Conservation (phyloP, 305 asterid species). For the Fraxinus greggii region DNA sequence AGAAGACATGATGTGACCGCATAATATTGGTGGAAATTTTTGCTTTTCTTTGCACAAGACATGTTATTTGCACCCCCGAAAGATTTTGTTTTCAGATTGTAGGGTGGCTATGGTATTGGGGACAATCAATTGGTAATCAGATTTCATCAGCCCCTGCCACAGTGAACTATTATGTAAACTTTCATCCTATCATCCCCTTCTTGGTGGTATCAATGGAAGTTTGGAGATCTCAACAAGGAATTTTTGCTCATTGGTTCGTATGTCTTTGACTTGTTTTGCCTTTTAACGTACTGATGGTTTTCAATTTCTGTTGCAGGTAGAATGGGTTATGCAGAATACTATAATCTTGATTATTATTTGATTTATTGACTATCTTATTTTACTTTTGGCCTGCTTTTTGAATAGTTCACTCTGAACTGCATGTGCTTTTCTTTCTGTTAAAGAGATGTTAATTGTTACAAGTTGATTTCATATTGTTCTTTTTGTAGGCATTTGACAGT, state of each 20-base stretch:
- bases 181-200: slow-evolving; percentile 57
- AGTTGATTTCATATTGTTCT: slow-evolving; percentile 14
- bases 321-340: slow-evolving; percentile 39
- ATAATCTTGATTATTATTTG: slow-evolving; percentile 22
- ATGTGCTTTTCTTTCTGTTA: slow-evolving; percentile 14
- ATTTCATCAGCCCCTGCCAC: slow-evolving; percentile 80
- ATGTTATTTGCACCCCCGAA: slow-evolving; percentile 69
- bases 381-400: background rate
- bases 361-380: slow-evolving; percentile 10
- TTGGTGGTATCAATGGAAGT: slow-evolving; percentile 66
- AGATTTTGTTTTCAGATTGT: slow-evolving; percentile 71
- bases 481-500: slow-evolving; percentile 40
- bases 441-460: slow-evolving; percentile 24
- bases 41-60: slow-evolving; percentile 70
- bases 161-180: slow-evolving; percentile 70
- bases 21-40: slow-evolving; percentile 77
- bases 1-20: slow-evolving; percentile 96
- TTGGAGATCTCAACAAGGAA: slow-evolving; percentile 55
- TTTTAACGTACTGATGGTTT: slow-evolving; percentile 70
- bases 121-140: slow-evolving; percentile 76
- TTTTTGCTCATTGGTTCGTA: slow-evolving; percentile 87
- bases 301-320: slow-evolving; percentile 73
- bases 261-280: slow-evolving; percentile 67
- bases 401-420: background rate
- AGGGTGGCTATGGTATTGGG: slow-evolving; percentile 97